phyloP scores from a whole-genome alignment of 768 basidiomycete genomes.

The Auricularia sp. region DNA sequence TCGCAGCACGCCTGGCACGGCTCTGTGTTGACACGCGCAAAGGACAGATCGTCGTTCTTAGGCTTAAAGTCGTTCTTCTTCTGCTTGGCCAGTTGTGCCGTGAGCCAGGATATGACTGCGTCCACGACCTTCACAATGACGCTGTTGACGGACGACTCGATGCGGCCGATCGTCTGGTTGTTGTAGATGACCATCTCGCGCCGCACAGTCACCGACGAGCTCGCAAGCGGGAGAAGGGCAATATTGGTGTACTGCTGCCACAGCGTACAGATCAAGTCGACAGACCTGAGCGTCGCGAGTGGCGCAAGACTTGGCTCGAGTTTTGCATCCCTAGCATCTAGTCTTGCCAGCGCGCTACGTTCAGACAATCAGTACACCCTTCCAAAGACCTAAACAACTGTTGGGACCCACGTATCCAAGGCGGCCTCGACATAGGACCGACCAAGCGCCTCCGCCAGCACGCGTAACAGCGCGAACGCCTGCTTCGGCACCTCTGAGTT shows the following conservation, averaged over 20 bases:
- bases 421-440: conserved; percentile 83
- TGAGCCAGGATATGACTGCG: conserved; percentile 66
- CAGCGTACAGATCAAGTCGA: conserved; percentile 86
- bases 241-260: conserved; percentile 96
- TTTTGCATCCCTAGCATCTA: conserved; percentile 68
- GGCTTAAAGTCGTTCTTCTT: conserved; percentile 97
- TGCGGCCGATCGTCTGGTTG: conserved; percentile 71
- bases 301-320: conserved; percentile 67
- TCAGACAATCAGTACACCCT: not conserved
- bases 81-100: conserved; percentile 73
- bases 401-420: conserved; percentile 72
- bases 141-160: conserved; percentile 75
- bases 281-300: conserved; percentile 52
- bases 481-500: conserved; percentile 86
- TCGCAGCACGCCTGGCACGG: conserved; percentile 85
- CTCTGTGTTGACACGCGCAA: conserved; percentile 89
- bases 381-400: too few species aligned
- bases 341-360: conserved; percentile 21
- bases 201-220: conserved; percentile 74
- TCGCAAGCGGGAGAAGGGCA: conserved; percentile 79
- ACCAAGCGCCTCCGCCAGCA: conserved; percentile 79
- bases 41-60: conserved; percentile 88
- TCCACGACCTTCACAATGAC: conserved; percentile 77
- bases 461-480: conserved; percentile 69
- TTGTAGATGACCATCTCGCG: conserved; percentile 92